Conservation (phyloP, 495 filamentous ascomycete genomes). For the Hypoxylon cercidicola region DNA sequence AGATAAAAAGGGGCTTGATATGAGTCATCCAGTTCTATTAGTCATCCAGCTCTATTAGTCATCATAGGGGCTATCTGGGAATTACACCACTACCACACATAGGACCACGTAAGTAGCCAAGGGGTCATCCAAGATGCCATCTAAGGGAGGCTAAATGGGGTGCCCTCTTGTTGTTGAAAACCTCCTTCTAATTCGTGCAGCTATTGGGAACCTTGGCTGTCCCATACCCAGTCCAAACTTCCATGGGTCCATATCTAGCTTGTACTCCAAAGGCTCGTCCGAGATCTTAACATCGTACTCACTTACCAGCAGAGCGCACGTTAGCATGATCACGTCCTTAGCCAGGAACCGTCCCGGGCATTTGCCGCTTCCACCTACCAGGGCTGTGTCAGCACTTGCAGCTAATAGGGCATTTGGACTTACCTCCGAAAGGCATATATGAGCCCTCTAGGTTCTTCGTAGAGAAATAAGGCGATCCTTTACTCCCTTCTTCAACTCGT, state of each 20-base stretch:
- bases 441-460: conserved; percentile 32
- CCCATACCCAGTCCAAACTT: conserved; percentile 20
- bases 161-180: no score
- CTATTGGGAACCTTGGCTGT: no score
- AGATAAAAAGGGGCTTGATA: no score
- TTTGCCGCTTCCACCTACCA: conserved; percentile 10
- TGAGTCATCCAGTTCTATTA: no score
- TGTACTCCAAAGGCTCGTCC: neutral
- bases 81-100: no score
- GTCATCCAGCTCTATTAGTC: no score
- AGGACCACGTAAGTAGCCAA: no score
- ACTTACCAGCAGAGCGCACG: conserved; percentile 28
- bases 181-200: no score
- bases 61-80: no score
- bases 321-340: conserved; percentile 40
- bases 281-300: conserved; percentile 37
- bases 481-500: neutral
- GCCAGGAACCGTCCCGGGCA: conserved; percentile 48
- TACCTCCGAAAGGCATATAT: conserved; percentile 45
- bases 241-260: conserved; percentile 13
- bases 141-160: no score
- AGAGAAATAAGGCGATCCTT: conserved; percentile 24
- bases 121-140: no score
- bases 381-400: neutral
- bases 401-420: conserved; percentile 1